Evolutionary conservation across 1,284 basidiomycete species (phyloP).

Genomic region (Microbotryum scabiosae): DNA sequence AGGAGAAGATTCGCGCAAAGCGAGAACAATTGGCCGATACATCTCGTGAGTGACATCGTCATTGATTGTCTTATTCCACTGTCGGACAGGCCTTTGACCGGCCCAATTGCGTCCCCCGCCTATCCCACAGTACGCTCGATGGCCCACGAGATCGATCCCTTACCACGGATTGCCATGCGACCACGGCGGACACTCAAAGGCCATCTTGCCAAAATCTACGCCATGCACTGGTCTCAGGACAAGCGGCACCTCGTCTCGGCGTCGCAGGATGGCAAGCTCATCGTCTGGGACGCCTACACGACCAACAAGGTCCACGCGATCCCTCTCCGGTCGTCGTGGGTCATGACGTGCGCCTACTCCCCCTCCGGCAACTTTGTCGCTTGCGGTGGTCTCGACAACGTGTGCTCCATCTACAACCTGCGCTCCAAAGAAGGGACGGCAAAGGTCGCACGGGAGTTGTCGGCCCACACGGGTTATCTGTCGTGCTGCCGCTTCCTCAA

Average conservation of each 20-base stretch:
- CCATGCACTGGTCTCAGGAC: constrained; percentile 98
- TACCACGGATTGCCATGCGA: constrained; percentile 92
- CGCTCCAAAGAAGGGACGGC: constrained; percentile 46
- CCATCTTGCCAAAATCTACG: constrained; percentile 98
- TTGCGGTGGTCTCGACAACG: constrained; percentile 97
- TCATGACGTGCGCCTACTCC: constrained; percentile 99
- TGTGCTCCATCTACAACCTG: constrained; percentile 94
- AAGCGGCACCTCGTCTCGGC: constrained; percentile 95
- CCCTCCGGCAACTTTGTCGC: constrained; percentile 95
- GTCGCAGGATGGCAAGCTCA: constrained; percentile 97
- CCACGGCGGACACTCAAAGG: constrained; percentile 89
- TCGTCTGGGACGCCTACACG: constrained; percentile 99
- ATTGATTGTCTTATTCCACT: neutral
- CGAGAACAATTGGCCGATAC: constrained; percentile 94
- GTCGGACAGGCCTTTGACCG: neutral
- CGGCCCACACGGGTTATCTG: constrained; percentile 94
- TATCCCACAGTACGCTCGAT: constrained; percentile 68
- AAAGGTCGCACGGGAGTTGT: constrained; percentile 67
- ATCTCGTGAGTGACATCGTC: constrained; percentile 59
- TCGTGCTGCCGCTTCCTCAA: constrained; percentile 97
- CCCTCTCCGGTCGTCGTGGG: constrained; percentile 93
- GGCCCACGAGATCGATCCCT: constrained; percentile 88
- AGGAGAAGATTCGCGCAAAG: constrained; percentile 93
- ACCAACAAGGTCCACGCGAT: constrained; percentile 99
- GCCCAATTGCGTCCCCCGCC: neutral